Percentiles rank a stretch among this genome's conserved stretches.
Conservation (phyloP, 495 filamentous ascomycete genomes). For the Podospora conica region DNA sequence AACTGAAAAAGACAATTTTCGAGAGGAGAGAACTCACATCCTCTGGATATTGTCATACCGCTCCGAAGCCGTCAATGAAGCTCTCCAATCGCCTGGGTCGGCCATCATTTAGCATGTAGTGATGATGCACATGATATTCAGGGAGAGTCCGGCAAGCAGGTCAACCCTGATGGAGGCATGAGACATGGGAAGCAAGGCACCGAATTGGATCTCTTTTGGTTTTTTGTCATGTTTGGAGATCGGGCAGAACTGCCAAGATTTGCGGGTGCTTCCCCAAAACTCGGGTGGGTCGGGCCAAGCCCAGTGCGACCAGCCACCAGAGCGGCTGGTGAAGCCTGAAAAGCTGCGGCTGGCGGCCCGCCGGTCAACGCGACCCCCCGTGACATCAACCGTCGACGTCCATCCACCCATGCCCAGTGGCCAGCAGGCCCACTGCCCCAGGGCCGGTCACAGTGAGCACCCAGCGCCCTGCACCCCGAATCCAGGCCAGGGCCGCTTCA, state of each 20-base stretch:
- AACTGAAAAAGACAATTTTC: not conserved
- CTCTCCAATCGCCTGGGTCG: constrained; percentile 15
- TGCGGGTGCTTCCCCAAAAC: not conserved
- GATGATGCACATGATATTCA: not conserved
- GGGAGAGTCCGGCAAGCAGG: not conserved
- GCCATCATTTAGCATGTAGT: constrained; percentile 15
- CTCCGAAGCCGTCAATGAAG: constrained; percentile 38
- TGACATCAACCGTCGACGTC: constrained; percentile 23
- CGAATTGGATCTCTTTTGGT: not conserved
- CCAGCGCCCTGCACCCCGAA: not conserved
- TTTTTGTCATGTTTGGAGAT: no score
- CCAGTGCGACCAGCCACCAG: not conserved
- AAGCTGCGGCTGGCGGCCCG: constrained; percentile 11
- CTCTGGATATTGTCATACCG: constrained; percentile 48
- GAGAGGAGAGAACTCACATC: constrained; percentile 42
- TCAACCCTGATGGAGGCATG: not conserved
- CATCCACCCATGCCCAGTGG: not conserved
- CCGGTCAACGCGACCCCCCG: constrained; percentile 20
- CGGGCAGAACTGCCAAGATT: not conserved
- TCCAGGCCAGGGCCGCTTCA: not conserved
- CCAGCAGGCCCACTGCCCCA: not conserved
- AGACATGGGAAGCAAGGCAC: not conserved
- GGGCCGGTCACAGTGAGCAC: not conserved
- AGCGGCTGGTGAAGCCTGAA: constrained; percentile 1
- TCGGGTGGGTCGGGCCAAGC: not conserved